Base-by-base conservation (phyloP, 2,329 filamentous ascomycete species). In the Alternaria conjuncta region DNA sequence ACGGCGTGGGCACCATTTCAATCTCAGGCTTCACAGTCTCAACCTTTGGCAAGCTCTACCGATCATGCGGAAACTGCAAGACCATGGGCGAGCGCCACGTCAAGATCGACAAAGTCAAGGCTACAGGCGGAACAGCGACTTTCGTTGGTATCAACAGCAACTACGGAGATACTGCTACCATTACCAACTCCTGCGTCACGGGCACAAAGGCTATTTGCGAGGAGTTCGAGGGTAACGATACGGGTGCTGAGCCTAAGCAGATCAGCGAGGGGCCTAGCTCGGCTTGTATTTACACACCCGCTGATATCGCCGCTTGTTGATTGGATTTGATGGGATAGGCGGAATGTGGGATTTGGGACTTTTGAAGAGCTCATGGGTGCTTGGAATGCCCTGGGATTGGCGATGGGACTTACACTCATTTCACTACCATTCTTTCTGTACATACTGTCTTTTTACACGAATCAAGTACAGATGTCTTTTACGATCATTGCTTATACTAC, bases 71-170 rank as follows among this genome's bases (percentile, higher is more conserved):
- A 44, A 79, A 80, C 72, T 80, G 78, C 75, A 86, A 86, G 78
- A 86, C 83, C 76, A 77, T 75, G 13, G 76, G 80, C 59, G 75
- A 79, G 36, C 81, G 84, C 63, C 76, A 80, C 66, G 79, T 84
- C 55, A 76, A 83, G 61, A 78, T 86, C 58, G 75, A 82, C 71
- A 81, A 82, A 69, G 76, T 83, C 61, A 79, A 78, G 45, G 82
- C 82, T 60, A 81, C 81, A 62, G 73, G 76, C 47, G 75, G 79
- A 61, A 84, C 84, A 60, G 72, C 45, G 59, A 23, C 78, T 57
- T 78, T 84, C 36, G 82, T 79, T 65, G 83, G 84, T 49, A 85
- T 86, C 74, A 86, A 86, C 79, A 78, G 78, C 60, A 86, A 86
- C 80, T 86, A 82, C 66, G 84, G 83, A 15, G 61, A 84, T 68